Percentiles rank a stretch among this genome's conserved stretches.
phyloP scores from a whole-genome alignment of 2,329 filamentous ascomycete species.

The Exophiala oligosperma region DNA sequence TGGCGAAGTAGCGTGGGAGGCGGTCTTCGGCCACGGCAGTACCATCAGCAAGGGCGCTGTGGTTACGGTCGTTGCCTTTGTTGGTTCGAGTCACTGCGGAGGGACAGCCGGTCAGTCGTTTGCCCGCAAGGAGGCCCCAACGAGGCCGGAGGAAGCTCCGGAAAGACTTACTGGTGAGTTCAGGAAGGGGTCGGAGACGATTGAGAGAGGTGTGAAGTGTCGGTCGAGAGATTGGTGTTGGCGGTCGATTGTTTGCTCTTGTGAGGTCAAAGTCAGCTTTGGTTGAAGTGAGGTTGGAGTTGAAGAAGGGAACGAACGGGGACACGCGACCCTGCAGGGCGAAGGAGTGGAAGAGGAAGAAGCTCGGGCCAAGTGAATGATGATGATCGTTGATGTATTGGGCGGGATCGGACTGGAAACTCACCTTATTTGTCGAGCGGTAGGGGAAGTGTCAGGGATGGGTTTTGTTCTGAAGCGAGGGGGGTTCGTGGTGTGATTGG shows the following conservation, averaged over 20 bases:
- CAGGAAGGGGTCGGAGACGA: conserved; percentile 1
- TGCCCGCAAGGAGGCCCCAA: too few relatives aligned
- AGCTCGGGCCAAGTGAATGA: conserved; percentile 25
- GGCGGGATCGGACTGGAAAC: conserved; percentile 4
- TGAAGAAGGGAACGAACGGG: neutral
- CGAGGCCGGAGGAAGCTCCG: neutral
- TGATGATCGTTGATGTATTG: conserved; percentile 7
- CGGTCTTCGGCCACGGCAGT: conserved; percentile 68
- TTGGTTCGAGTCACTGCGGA: conserved; percentile 89
- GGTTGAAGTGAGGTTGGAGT: conserved; percentile 21
- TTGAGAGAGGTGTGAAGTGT: neutral
- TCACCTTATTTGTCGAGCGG: conserved; percentile 9
- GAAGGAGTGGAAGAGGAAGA: conserved; percentile 13
- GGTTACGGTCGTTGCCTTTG: conserved; percentile 93
- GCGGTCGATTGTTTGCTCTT: conserved; percentile 18
- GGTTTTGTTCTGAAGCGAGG: too few relatives aligned
- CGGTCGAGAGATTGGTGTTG: neutral
- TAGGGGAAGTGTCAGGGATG: neutral
- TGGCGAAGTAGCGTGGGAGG: conserved; percentile 90
- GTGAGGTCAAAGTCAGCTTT: conserved; percentile 13
- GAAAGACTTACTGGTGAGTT: conserved; percentile 25
- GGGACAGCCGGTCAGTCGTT: neutral
- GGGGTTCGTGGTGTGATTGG: conserved; percentile 11
- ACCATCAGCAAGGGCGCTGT: conserved; percentile 75
- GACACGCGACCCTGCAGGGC: conserved; percentile 25